Evolutionary conservation across 228 moss, liverwort and hornwort species (phyloP), one percentile per base, ranked within the genome.

Genomic region (Sphagnum magellanicum): DNA sequence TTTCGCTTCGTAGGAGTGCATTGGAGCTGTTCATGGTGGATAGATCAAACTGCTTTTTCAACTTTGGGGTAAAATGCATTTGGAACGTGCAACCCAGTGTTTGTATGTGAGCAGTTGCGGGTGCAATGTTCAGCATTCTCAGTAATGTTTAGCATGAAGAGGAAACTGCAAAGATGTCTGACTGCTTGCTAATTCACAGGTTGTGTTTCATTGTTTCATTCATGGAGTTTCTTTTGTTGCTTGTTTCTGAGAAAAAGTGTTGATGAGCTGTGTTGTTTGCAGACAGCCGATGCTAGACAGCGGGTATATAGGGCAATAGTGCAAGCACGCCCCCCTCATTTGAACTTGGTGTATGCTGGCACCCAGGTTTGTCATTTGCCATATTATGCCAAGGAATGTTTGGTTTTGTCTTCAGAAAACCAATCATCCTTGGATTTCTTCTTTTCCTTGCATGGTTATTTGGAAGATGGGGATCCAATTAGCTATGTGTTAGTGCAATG

Each of bases 1-100:
- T 88, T 57, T 78, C 91, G 52, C 72, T 94, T 51, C 77, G 89
- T 63, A 88, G 86, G 73, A 91, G 94, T 80, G 94, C 91, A 9
- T 76, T 94, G 77, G 94, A 94, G 81, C 86, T 94, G 49, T 94
- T 94, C 72, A 94, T 94, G 91, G 86, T 91, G 73, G 94, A 94
- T 80, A 88, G 94, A 76, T 91, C 91, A 15, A 94, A 91, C 68
- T 89, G 72, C 81, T 91, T 94, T 73, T 87, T 94, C 74, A 94
- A 88, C 66, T 94, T 91, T 83, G 94, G 91, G 88, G 94, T 94
- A 82, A 76, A 15, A 53, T 50, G 16, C 16, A 55, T 53, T 46
- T 48, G 64, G 47, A 51, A 74, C 51, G 2, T 32, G 32, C 1
- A 32, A 32, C 32, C 32, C 32, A 32, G 32, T 32, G 32, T 32